Base-by-base conservation (phyloP, 2,329 filamentous ascomycete genomes). In the Chrysoporthe austroafricana region DNA sequence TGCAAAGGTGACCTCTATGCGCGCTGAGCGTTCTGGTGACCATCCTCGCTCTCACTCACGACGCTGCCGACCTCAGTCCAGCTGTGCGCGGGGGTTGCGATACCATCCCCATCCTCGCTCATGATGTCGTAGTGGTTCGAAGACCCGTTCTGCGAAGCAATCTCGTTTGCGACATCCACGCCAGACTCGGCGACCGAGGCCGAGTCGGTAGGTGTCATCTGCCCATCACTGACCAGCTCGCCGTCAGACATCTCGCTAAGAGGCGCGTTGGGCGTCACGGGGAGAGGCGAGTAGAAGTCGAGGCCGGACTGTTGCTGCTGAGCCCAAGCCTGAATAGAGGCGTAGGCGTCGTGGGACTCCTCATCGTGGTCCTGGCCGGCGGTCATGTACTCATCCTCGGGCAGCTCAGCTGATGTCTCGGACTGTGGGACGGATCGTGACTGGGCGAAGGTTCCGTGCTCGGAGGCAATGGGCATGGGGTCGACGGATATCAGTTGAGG, bases 31-130 rank as follows among this genome's bases (percentile, higher is more conserved):
- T 73, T 64, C 52, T 69, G 74, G 11, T 48, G 39, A 32, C 76
- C 74, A n/a, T 74, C 76, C 61, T 87, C 85, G 71, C 77, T 84
- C 74, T 88, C 85, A 74, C 87, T 89, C 36, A 89, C 79, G 14
- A 87, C 83, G 70, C 88, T 90, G 68, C 86, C 88, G 16, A 90
- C 83, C 74, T 90, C 88, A 7, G 86, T 88, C 88, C 88, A 90
- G 76, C 85, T 88, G 59, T 68, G 66, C 1, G 83, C 82, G 0
- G 88, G 88, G 0, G 88, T 90, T 65, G 82, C 76, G 73, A 89
- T 84, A 42, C 86, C 86, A 11, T 77, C 76, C 43, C 85, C 85
- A 72, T 85, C 86, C 71, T 88, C 85, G 72, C 86, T 89, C 79
- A 88, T 77, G 18, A 89, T 83, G 69, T 88, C 87, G 64, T 81